A percentile compares a stretch with the other conserved stretches of the same genome.
phyloP scores from a whole-genome alignment of 2,329 filamentous ascomycete genomes.

The Aspergillus tubingensis region DNA sequence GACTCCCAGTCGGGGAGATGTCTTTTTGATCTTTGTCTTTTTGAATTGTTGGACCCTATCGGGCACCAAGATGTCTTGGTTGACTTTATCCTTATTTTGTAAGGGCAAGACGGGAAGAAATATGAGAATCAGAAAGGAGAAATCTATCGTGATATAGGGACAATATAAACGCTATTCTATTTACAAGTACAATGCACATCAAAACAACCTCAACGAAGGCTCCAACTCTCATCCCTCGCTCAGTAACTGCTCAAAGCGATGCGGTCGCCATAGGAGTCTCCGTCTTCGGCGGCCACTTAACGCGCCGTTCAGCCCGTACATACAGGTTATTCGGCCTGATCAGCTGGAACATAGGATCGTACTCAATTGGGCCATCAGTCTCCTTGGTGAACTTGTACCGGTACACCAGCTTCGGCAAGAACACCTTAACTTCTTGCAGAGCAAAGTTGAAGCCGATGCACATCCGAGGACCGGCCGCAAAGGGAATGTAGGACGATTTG shows the following conservation, averaged over 20 bases:
- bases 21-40: no score
- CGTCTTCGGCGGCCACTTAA: conserved; percentile 27
- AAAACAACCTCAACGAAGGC: neutral
- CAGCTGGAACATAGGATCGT: conserved; percentile 35
- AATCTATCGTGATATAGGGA: neutral
- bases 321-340: conserved; percentile 33
- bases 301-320: conserved; percentile 19
- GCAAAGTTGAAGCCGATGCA: conserved; percentile 69
- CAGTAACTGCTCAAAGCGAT: neutral
- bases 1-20: no score
- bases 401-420: conserved; percentile 58
- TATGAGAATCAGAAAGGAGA: neutral
- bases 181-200: neutral
- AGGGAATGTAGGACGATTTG: conserved; percentile 59
- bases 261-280: neutral
- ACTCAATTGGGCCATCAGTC: conserved; percentile 51
- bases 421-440: conserved; percentile 61
- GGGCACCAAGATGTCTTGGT: no score
- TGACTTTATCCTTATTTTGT: no score
- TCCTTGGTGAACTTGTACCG: conserved; percentile 59
- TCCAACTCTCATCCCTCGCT: neutral
- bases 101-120: no score
- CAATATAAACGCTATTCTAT: neutral
- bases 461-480: conserved; percentile 58
- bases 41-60: no score